A percentile compares a stretch with the other conserved stretches of the same genome.
These are phyloP conservation scores for Corinectria fuckeliana DNA, from an alignment of 2,329 filamentous ascomycete species.

Conservation along the genomic window DNA sequence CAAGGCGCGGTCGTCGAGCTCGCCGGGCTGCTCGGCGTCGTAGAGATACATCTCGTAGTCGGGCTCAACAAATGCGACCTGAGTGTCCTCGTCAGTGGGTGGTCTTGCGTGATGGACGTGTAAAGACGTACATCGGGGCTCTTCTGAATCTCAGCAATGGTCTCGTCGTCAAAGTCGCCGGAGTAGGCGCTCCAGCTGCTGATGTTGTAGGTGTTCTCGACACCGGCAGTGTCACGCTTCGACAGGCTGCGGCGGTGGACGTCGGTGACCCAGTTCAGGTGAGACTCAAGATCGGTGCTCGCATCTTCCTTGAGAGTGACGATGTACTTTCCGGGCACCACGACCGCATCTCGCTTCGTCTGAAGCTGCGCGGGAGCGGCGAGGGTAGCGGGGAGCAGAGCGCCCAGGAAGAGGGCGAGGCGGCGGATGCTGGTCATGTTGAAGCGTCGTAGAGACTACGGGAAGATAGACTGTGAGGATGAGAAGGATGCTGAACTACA, in stretches of 20 bases:
- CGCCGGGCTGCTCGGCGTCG: constrained; percentile 22
- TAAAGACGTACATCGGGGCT: constrained; percentile 47
- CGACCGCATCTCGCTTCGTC: constrained; percentile 15
- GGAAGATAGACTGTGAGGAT: constrained; percentile 18
- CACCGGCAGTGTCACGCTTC: constrained; percentile 50
- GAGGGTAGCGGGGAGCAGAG: constrained; percentile 42
- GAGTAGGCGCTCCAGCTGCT: constrained; percentile 48
- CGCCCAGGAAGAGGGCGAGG: constrained; percentile 41
- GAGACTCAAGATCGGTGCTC: constrained; percentile 51
- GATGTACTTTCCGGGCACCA: constrained; percentile 54
- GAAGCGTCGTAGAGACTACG: constrained; percentile 7
- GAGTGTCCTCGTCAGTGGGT: neutral
- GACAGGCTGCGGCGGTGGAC: constrained; percentile 60
- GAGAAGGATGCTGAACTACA: constrained; percentile 10
- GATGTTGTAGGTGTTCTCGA: constrained; percentile 41
- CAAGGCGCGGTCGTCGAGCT: constrained; percentile 31
- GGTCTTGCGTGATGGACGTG: neutral
- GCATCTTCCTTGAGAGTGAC: constrained; percentile 64
- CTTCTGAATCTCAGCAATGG: constrained; percentile 48
- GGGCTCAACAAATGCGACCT: constrained; percentile 36
- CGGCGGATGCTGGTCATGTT: constrained; percentile 41
- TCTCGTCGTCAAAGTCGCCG: constrained; percentile 49
- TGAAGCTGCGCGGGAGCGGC: constrained; percentile 35
- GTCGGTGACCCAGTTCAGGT: constrained; percentile 55
- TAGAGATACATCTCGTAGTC: constrained; percentile 31